phyloP scores from a whole-genome alignment of 208 protist genomes.

The Leishmania tropica region DNA sequence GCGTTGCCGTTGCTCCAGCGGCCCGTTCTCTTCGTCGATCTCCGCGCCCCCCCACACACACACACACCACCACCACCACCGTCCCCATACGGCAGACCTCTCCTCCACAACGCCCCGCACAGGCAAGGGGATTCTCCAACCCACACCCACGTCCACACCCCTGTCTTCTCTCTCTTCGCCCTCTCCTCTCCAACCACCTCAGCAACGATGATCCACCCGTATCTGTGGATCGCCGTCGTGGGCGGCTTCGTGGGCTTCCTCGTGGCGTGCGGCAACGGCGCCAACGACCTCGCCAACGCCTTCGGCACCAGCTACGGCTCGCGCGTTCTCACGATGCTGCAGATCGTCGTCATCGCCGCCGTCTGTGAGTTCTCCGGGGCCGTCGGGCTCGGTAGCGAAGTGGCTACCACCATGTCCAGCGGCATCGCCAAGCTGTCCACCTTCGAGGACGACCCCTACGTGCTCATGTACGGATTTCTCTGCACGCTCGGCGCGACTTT shows the following conservation, averaged over 20 bases:
- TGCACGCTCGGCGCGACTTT: conserved; percentile 50
- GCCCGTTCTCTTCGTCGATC: neutral
- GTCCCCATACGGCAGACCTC: neutral
- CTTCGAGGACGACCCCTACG: conserved; percentile 61
- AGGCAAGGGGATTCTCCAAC: neutral
- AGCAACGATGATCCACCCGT: conserved; percentile 45
- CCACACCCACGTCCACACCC: neutral
- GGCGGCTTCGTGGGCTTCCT: conserved; percentile 71
- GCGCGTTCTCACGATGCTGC: conserved; percentile 59
- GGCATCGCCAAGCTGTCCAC: conserved; percentile 53
- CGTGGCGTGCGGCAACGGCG: conserved; percentile 74
- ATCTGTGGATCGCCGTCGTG: conserved; percentile 77
- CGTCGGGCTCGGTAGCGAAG: conserved; percentile 55
- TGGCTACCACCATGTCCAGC: conserved; percentile 63
- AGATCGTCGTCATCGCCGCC: conserved; percentile 77
- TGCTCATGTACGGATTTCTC: conserved; percentile 81
- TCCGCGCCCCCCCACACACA: neutral
- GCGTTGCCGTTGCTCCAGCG: too few relatives aligned
- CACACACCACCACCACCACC: neutral
- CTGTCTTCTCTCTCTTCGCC: neutral
- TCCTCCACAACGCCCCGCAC: neutral
- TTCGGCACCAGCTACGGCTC: conserved; percentile 86
- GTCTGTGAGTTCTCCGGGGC: conserved; percentile 78
- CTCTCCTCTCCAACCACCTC: neutral
- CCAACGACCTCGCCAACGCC: conserved; percentile 91